Evolutionary conservation across 2,329 filamentous ascomycete genomes (phyloP).

Genomic region (Zarea fungicola): DNA sequence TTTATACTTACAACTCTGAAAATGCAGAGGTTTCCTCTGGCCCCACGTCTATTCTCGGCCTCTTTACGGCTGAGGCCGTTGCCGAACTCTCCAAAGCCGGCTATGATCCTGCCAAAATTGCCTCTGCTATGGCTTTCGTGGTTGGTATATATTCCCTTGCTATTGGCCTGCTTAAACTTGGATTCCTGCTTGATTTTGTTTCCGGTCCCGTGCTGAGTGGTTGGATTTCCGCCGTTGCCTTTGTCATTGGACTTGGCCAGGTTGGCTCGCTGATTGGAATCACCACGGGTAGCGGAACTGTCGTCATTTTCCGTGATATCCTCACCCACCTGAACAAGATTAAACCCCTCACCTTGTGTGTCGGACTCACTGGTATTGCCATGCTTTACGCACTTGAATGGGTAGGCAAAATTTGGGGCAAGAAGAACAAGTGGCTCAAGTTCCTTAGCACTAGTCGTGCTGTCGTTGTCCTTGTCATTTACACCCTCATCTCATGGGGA

Average conservation of each 20-base stretch:
- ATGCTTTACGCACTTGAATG: conserved; percentile 53
- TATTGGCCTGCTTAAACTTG: conserved; percentile 57
- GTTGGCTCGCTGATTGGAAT: conserved; percentile 56
- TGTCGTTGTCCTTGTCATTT: conserved; percentile 55
- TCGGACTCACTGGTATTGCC: conserved; percentile 53
- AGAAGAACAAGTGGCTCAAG: conserved; percentile 52
- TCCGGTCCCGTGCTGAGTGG: conserved; percentile 59
- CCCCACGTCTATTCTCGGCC: conserved; percentile 59
- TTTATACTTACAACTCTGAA: no score
- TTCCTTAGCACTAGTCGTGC: conserved; percentile 55
- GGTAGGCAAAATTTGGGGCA: conserved; percentile 54
- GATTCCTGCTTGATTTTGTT: conserved; percentile 62
- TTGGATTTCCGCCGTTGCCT: conserved; percentile 61
- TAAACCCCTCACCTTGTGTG: conserved; percentile 52
- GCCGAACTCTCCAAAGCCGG: conserved; percentile 43
- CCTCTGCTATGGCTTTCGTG: conserved; percentile 57
- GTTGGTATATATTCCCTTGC: conserved; percentile 56
- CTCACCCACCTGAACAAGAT: conserved; percentile 51
- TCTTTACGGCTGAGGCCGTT: conserved; percentile 58
- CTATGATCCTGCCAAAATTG: conserved; percentile 50
- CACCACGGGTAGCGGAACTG: conserved; percentile 45
- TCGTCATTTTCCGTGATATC: conserved; percentile 54
- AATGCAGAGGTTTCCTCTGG: conserved; percentile 53
- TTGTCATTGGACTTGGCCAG: conserved; percentile 62
- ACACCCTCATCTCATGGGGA: conserved; percentile 57